phyloP scores from a whole-genome alignment of 2,329 filamentous ascomycete species.

The Xylaria arbuscula region DNA sequence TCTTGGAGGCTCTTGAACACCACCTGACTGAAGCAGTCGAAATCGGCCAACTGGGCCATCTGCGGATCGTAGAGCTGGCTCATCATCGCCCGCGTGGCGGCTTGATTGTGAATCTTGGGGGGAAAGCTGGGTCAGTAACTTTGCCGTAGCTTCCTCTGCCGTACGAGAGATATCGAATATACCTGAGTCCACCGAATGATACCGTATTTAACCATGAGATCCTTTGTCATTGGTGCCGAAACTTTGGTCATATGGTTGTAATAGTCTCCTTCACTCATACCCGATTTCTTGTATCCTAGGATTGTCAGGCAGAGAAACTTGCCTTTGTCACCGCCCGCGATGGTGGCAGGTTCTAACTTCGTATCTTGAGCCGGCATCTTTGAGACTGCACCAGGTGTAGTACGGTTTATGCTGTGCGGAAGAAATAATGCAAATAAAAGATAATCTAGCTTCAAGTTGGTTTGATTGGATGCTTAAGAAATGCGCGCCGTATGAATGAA shows the following conservation, averaged over 20 bases:
- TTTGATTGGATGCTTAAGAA: too few relatives aligned
- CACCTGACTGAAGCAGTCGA: slow-evolving; percentile 62
- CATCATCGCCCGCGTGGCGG: neutral
- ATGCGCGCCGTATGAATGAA: too few relatives aligned
- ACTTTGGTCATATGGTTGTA: slow-evolving; percentile 59
- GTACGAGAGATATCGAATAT: too few relatives aligned
- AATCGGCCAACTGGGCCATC: slow-evolving; percentile 61
- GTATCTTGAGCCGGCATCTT: too few relatives aligned
- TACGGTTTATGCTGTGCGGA: too few relatives aligned
- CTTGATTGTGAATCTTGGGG: neutral
- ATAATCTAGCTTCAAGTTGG: too few relatives aligned
- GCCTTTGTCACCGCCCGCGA: too few relatives aligned
- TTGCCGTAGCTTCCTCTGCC: too few relatives aligned
- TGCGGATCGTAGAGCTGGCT: slow-evolving; percentile 52
- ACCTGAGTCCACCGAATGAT: slow-evolving; percentile 60
- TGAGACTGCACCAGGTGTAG: too few relatives aligned
- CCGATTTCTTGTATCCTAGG: slow-evolving; percentile 58
- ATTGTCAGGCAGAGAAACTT: slow-evolving; percentile 59
- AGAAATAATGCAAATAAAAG: too few relatives aligned
- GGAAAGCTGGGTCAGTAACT: too few relatives aligned
- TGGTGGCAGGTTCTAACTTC: too few relatives aligned
- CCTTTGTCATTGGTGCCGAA: slow-evolving; percentile 59
- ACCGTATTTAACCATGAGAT: slow-evolving; percentile 62
- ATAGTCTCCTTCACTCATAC: slow-evolving; percentile 62
- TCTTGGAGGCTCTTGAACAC: slow-evolving; percentile 58